Evolutionary conservation across 1,284 basidiomycete genomes (phyloP), one percentile per base, ranked within the genome.

Genomic region (Cerioporus squamosus): DNA sequence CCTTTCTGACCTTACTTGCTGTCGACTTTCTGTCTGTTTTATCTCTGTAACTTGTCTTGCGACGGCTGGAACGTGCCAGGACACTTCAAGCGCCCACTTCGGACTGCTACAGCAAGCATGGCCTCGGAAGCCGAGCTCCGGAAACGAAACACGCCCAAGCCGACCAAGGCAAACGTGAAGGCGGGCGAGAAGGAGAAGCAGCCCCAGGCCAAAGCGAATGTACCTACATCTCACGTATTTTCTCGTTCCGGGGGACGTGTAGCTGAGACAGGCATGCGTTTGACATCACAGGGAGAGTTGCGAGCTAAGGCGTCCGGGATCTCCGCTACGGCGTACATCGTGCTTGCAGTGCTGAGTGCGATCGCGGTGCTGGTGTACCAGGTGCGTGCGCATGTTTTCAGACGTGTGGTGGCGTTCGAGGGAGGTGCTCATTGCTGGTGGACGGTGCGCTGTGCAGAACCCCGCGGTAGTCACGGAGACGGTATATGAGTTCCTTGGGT

Each of bases 401-500:
- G 6, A n/a, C 17, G 44, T 6, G 6, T 23, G 12, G 15, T 6
- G 26, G 9, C 26, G 26, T 5, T 29, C 12, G 23, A 15, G 5
- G 31, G 22, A 18, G 44, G 5, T 24, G 4, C 20, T 4, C 15
- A 14, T 12, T 2, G 20, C 20, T 43, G 24, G 39, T 57, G 57
- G 17, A 57, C 24, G 23, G 29, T 18, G 26, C 8, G n/a, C 38
- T 14, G 43, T 39, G 43, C 44, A 64, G 62, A 51, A 64, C 33
- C 62, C 62, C 17, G 49, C 59, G 7, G 38, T 64, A 26, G 55
- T 64, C 7, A 55, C 52, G 15, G 55, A 53, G 26, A 59, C 57
- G 7, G 29, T 61, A 9, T 56, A 53, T n/a, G 62, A 64, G 31
- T 64, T 64, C 55, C 50, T 64, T 22, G 62, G 62, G 10, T 44